Conservation (phyloP, 768 basidiomycete genomes). For the Mycena vulgaris region DNA sequence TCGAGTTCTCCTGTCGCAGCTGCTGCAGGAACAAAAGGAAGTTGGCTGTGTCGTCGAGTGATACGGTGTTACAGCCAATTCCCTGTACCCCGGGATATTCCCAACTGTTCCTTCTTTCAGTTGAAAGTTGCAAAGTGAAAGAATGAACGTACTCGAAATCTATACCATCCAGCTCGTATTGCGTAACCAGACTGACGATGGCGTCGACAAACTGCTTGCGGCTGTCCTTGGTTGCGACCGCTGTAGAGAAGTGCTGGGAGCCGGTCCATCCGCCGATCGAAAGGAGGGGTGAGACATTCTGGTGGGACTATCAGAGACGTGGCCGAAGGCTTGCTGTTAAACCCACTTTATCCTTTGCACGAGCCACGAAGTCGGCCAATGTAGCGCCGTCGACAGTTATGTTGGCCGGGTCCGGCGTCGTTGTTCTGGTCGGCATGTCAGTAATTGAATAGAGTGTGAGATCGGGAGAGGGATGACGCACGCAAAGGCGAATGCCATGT, state of each 20-base stretch:
- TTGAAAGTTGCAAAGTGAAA: not conserved
- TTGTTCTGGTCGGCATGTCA: constrained; percentile 44
- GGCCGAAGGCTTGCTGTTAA: not conserved
- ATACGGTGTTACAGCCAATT: constrained; percentile 76
- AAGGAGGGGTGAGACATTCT: constrained; percentile 71
- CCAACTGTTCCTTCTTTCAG: constrained; percentile 80
- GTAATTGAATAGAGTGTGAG: not conserved
- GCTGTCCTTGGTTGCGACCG: constrained; percentile 68
- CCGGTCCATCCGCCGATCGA: constrained; percentile 81
- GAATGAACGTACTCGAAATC: constrained; percentile 67
- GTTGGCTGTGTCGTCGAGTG: constrained; percentile 78
- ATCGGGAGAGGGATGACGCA: constrained; percentile 48
- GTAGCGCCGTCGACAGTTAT: constrained; percentile 59
- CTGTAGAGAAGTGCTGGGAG: constrained; percentile 71
- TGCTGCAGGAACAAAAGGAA: constrained; percentile 82
- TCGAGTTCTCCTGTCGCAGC: constrained; percentile 63
- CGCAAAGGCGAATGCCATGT: constrained; percentile 75
- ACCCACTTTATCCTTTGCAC: constrained; percentile 57
- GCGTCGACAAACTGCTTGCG: constrained; percentile 72
- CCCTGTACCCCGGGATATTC: constrained; percentile 85
- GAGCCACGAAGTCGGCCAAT: constrained; percentile 68
- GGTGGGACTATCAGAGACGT: constrained; percentile 39
- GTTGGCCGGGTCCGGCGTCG: constrained; percentile 54
- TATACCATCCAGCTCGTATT: constrained; percentile 70
- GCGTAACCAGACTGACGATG: constrained; percentile 60